Base-by-base conservation (phyloP, 192 early-diverging fungal genomes). In the Entomortierella lignicola region DNA sequence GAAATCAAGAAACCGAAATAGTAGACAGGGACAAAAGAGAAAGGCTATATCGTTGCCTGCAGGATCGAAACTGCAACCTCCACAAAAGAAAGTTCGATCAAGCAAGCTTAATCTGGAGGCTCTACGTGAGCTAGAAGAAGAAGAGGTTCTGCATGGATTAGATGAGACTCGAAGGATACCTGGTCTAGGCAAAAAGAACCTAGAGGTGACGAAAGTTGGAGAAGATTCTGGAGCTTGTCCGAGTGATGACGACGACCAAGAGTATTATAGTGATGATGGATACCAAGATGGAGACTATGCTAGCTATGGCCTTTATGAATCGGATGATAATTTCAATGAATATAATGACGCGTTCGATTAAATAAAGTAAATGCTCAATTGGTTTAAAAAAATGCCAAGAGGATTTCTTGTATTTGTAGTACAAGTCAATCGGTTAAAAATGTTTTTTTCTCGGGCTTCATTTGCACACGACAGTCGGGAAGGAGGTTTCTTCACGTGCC, bases 81-180 rank as follows among this genome's bases (percentile, higher is more conserved):
- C 20, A 34, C 23, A 17, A 58, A 57, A 57, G 55, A 29, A 37
- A 43, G 23, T 52, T 17, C 62, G 61, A 43, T 72, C 63, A 2
- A 42, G 29, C 8, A 71, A 71, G 54, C 51, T 71, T 2, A 54
- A 61, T 34, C 32, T 55, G 12, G 69, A 71, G 21, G 69, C 69
- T 7, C 23, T 71, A 4, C 31, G 29, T 20, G 69, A 71, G 8
- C 18, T 32, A 20, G 55, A 57, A 10, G 34, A 4, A 10, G 34
- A 37, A 10, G n/a, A n/a, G n/a, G n/a, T n/a, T n/a, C n/a, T n/a
- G n/a, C n/a, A n/a, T n/a, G n/a, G n/a, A n/a, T n/a, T n/a, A n/a
- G n/a, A n/a, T n/a, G 34, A 37, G 10, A 37, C 34, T 10, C 34
- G 10, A 37, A 10, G 10, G 34, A 7, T 37, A 7, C 10, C 34